A percentile compares a stretch with the other conserved stretches of the same genome.
phyloP scores from a whole-genome alignment of 805 yeast species.

The Aciculoconidium aculeatum region DNA sequence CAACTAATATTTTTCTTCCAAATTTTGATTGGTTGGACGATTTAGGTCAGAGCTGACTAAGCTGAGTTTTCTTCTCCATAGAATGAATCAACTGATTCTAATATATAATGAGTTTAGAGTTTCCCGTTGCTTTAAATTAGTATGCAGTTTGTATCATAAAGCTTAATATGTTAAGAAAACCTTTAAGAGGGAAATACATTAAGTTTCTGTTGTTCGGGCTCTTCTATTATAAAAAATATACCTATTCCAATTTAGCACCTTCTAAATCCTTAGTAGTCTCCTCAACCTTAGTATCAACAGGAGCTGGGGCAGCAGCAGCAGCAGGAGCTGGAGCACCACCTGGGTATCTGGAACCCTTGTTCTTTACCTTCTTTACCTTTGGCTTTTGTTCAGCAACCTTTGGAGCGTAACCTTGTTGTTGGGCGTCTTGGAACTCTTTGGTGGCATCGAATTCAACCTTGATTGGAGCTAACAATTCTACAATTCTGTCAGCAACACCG shows the following conservation, averaged over 20 bases:
- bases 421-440: slow-evolving; percentile 71
- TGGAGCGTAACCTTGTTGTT: slow-evolving; percentile 78
- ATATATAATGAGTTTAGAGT: too few species aligned
- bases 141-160: too few species aligned
- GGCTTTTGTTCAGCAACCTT: slow-evolving; percentile 54
- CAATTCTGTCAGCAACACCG: slow-evolving; percentile 85
- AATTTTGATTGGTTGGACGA: slow-evolving; percentile 7
- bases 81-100: too few species aligned
- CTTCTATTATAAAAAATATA: slow-evolving; percentile 3
- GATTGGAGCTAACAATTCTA: slow-evolving; percentile 76
- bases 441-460: slow-evolving; percentile 58
- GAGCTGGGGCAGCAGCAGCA: slow-evolving; percentile 8
- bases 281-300: slow-evolving; percentile 4
- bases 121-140: too few species aligned
- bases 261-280: slow-evolving; percentile 7
- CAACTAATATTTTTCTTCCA: slow-evolving; percentile 6
- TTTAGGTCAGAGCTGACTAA: too few species aligned
- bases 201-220: too few species aligned
- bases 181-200: too few species aligned
- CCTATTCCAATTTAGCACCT: slow-evolving; percentile 9
- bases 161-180: too few species aligned
- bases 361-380: slow-evolving; percentile 73
- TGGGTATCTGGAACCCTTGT: slow-evolving; percentile 88
- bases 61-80: too few species aligned
- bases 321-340: slow-evolving; percentile 40